A percentile compares a stretch with the other conserved stretches of the same genome.
Evolutionary conservation across 2,329 filamentous ascomycete species (phyloP).

Genomic region (Elsinoe necatrix): DNA sequence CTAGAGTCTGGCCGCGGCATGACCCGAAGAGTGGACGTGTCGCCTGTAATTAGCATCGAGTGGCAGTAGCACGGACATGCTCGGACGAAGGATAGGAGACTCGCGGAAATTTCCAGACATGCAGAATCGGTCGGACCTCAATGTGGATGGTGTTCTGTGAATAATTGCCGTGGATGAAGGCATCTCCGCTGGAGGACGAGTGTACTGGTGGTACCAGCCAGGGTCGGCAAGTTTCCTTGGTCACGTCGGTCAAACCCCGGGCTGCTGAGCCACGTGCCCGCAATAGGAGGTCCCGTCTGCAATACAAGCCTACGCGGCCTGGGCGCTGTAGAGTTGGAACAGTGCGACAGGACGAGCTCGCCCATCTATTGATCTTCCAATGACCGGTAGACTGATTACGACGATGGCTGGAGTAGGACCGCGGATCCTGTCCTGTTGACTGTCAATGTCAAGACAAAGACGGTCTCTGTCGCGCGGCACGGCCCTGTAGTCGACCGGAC

Average conservation of each 20-base stretch:
- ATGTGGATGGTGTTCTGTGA: no score
- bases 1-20: not conserved
- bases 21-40: not conserved
- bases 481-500: not conserved
- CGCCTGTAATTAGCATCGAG: not conserved
- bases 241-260: not conserved
- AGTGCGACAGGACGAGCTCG: not conserved
- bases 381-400: slow-evolving; percentile 6
- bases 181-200: no score
- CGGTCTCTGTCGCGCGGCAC: slow-evolving; percentile 3
- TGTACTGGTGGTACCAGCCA: no score
- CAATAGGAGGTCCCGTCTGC: not conserved
- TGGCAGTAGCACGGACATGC: not conserved
- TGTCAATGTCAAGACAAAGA: not conserved
- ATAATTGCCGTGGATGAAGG: no score
- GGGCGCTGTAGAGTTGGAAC: not conserved
- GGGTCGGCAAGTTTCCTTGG: no score
- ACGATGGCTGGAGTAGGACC: not conserved
- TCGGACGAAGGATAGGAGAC: not conserved
- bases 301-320: slow-evolving; percentile 3
- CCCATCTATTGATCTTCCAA: no score
- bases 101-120: no score
- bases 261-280: not conserved
- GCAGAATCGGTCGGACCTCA: no score
- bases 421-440: not conserved